Conservation (phyloP, 305 asterid genomes). For the Euphrasia arctica region DNA sequence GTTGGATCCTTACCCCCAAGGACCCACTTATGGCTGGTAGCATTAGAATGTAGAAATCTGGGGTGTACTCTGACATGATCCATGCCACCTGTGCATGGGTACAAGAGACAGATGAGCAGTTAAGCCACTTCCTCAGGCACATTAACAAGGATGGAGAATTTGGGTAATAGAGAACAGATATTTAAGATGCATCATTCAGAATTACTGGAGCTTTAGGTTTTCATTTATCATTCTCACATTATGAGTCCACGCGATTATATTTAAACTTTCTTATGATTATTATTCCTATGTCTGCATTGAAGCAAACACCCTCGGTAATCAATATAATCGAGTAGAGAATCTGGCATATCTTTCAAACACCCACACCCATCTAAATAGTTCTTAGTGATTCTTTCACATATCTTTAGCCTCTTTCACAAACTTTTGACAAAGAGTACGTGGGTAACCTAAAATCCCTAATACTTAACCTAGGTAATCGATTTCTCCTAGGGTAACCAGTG, state of each 20-base stretch:
- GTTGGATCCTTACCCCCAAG: constrained; percentile 68
- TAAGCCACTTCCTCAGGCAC: not conserved
- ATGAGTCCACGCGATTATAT: not conserved
- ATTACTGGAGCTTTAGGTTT: constrained; percentile 11
- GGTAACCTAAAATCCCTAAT: not conserved
- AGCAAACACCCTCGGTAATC: not conserved
- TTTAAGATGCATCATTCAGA: constrained; percentile 5
- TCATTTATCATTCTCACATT: constrained; percentile 5
- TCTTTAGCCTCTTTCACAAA: not conserved
- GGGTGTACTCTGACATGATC: constrained; percentile 95
- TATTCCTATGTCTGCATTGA: constrained; percentile 2
- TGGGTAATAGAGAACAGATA: constrained; percentile 4
- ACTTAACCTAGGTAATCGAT: not conserved
- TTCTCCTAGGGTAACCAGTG: constrained; percentile 4
- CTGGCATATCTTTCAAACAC: constrained; percentile 1
- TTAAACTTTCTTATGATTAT: constrained; percentile 6
- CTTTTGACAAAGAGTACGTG: not conserved
- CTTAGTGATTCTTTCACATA: not conserved
- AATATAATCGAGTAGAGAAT: not conserved
- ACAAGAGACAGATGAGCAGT: constrained; percentile 15
- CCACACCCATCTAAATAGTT: not conserved
- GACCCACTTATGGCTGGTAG: constrained; percentile 98
- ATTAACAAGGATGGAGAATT: constrained; percentile 12
- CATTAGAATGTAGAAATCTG: constrained; percentile 82
- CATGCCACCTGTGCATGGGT: constrained; percentile 64